Base-by-base conservation (phyloP, 2,329 filamentous ascomycete genomes). In the Orbilia blumenaviensis region DNA sequence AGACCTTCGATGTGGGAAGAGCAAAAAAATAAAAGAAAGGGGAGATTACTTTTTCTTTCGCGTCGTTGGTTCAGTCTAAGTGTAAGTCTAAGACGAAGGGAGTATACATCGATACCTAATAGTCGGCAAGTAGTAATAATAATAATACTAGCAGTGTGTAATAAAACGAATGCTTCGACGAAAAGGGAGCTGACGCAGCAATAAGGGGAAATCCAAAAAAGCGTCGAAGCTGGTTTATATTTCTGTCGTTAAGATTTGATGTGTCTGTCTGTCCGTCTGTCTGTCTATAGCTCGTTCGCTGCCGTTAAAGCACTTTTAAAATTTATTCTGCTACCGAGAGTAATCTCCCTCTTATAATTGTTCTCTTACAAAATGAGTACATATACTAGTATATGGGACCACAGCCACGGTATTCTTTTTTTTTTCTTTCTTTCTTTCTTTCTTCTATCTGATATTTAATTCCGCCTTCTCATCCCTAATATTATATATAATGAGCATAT, bases 121-220 rank as follows among this genome's bases (percentile, higher is more conserved):
- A 41, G n/a, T 21, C 18, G 10, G 29, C 10, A 34, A 5, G 10
- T 34, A 34, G 29, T n/a, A n/a, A n/a, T n/a, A n/a, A 14, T n/a
- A 41, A 14, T 14, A 41, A 7, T 14, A 12, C 14, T 41, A 12
- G 32, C 29, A 10, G 29, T 34, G 29, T 10, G 5, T 34, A 34
- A 34, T 34, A 5, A 34, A 5, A 34, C 5, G 29, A 5, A 34
- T 34, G 32, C 14, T 41, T 41, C 36, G 6, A 41, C 29, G n/a
- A 18, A 42, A 42, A 42, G 21, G 38, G 34, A 69, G 54, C 56
- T 63, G 66, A 71, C 27, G 66, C 66, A 71, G 46, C 66, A 56
- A 44, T 63, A 71, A 71, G 66, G 66, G 66, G 66, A 71, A n/a
- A n/a, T n/a, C n/a, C n/a, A n/a, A n/a, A n/a, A 71, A 38, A 46